Evolutionary conservation across 371 early-diverging fungal genomes (phyloP), one percentile per base, ranked within the genome.

Genomic region (Actinomucor elegans): DNA sequence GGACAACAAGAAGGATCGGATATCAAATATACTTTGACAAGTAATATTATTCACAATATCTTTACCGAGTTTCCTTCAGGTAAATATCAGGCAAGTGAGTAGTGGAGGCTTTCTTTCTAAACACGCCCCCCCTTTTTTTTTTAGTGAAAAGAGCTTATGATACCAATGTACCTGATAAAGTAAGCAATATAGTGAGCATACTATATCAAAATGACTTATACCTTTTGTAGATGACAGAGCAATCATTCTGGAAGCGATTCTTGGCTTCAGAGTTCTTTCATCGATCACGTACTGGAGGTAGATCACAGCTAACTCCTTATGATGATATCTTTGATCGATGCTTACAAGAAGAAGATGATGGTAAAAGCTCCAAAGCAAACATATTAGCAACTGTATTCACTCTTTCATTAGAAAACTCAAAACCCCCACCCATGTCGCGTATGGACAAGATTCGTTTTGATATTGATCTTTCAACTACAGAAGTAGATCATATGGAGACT

Each of bases 11-110:
- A 91, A 55, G 91, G 93, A 20, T 83, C 86, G 23, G 88, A 88
- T 64, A 80, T 91, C 55, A 94, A 89, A 59, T 93, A 90, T 64
- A 90, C 87, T 1, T 80, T 97, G 45, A 94, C 93, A 11, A 89
- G 92, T 11, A 92, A 94, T 43, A 86, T 91, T 18, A 93, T 95
- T 33, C 87, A 92, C 43, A 87, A 86, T 20, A 94, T 97, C 17
- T 94, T 94, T 58, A 84, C 86, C 14, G 92, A 94, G 55, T 93
- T 88, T 57, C 97, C 97, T 8, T 85, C 92, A 20, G 89, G 88
- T 85, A 80, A n/a, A n/a, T 60, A 55, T 4, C 7, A 24, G 32
- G 20, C 3, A 31, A 46, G 5, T 11, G 2, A 12, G 24, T 5
- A 2, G 0, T 11, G 3, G 4, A 20, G 11, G 47, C 7, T 26